A percentile compares a stretch with the other conserved stretches of the same genome.
Conservation (phyloP, 2,329 filamentous ascomycete genomes). For the Colletotrichum sp. region DNA sequence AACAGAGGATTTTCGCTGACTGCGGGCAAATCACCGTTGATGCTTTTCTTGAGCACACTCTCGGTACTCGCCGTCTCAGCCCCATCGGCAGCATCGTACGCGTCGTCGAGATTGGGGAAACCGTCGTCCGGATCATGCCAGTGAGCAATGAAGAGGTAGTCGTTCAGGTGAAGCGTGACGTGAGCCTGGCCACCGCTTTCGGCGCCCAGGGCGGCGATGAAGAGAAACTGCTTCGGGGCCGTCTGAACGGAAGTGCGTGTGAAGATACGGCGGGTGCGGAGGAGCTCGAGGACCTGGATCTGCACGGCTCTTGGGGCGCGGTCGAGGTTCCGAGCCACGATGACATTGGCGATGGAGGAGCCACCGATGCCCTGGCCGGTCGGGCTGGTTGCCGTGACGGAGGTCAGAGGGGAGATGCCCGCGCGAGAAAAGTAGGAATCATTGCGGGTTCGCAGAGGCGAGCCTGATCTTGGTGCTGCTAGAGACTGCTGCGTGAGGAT, state of each 20-base stretch:
- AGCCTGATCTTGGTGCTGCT: conserved; percentile 28
- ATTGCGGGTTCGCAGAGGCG: conserved; percentile 26
- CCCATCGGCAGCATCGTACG: conserved; percentile 38
- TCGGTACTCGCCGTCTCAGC: conserved; percentile 39
- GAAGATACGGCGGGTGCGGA: conserved; percentile 79
- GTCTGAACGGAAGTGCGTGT: conserved; percentile 76
- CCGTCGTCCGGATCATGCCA: conserved; percentile 77
- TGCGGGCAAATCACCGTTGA: background rate
- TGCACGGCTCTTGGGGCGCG: conserved; percentile 77
- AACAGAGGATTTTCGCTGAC: conserved; percentile 37
- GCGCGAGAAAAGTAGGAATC: conserved; percentile 25
- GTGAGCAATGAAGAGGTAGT: conserved; percentile 88
- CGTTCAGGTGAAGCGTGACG: conserved; percentile 69
- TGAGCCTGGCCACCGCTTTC: conserved; percentile 50
- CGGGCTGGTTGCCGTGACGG: conserved; percentile 26
- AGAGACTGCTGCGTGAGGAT: conserved; percentile 58
- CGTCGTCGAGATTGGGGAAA: conserved; percentile 76
- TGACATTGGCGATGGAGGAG: conserved; percentile 74
- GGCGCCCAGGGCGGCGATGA: conserved; percentile 73
- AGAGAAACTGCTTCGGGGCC: conserved; percentile 79
- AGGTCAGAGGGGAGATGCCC: conserved; percentile 31
- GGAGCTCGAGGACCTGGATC: conserved; percentile 78
- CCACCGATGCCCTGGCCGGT: conserved; percentile 12
- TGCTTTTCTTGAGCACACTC: conserved; percentile 50
- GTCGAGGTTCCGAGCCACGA: conserved; percentile 84